Conservation (phyloP, 2,329 filamentous ascomycete species). For the Chaetomium globosum region DNA sequence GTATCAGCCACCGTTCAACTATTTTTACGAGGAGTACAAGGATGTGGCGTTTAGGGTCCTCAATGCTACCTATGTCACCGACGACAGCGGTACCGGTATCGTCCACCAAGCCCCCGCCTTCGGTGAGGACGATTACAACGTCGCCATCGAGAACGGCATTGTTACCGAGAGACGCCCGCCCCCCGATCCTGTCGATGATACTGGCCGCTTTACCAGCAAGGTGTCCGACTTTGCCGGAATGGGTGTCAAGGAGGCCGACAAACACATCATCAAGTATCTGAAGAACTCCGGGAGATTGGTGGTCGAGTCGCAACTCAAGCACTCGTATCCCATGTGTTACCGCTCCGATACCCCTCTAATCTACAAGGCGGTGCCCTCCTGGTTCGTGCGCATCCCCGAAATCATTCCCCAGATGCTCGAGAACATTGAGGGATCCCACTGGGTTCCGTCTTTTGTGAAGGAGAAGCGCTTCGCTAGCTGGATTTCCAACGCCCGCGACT, state of each 20-base stretch:
- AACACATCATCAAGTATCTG: conserved; percentile 82
- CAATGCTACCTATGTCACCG: conserved; percentile 83
- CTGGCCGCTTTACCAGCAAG: conserved; percentile 74
- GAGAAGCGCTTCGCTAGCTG: conserved; percentile 89
- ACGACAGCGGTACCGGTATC: conserved; percentile 87
- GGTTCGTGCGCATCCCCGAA: conserved; percentile 87
- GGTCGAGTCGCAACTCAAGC: conserved; percentile 82
- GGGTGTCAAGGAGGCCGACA: conserved; percentile 91
- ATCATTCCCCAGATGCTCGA: conserved; percentile 87
- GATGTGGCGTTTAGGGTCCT: conserved; percentile 80
- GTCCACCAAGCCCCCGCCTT: conserved; percentile 93
- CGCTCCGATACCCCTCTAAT: conserved; percentile 95
- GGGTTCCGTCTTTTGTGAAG: conserved; percentile 89
- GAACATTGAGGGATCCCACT: conserved; percentile 85
- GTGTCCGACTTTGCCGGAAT: conserved; percentile 81
- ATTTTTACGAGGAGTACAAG: conserved; percentile 88
- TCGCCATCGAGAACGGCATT: conserved; percentile 74
- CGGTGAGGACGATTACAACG: conserved; percentile 93
- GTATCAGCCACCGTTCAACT: conserved; percentile 86
- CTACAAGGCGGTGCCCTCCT: conserved; percentile 86
- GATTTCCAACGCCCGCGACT: conserved; percentile 89
- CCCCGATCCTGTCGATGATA: conserved; percentile 89
- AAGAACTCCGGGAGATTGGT: conserved; percentile 76
- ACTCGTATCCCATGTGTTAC: conserved; percentile 93
- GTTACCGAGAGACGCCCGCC: conserved; percentile 75